phyloP scores from a whole-genome alignment of 805 yeast genomes.

The Zygosaccharomyces bailii region DNA sequence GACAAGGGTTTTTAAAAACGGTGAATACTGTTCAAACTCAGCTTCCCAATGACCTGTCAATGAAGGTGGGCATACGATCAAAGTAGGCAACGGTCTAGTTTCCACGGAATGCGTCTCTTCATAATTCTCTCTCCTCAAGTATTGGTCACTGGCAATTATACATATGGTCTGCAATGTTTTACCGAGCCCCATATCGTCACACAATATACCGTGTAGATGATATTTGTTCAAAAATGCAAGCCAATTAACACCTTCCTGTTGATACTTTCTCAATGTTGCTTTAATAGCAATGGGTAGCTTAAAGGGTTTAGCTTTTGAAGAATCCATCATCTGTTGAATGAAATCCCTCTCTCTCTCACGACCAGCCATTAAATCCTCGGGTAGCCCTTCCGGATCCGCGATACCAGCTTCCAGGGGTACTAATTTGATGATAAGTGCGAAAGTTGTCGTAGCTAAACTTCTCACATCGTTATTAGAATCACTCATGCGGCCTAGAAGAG shows the following conservation, averaged over 20 bases:
- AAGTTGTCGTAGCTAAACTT: constrained; percentile 86
- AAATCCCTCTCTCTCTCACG: constrained; percentile 93
- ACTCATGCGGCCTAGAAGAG: constrained; percentile 96
- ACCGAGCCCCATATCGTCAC: constrained; percentile 99
- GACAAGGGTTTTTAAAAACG: constrained; percentile 74
- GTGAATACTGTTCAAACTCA: constrained; percentile 85
- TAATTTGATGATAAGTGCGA: constrained; percentile 90
- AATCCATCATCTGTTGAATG: constrained; percentile 97
- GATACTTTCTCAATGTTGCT: constrained; percentile 90
- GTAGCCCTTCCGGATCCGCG: constrained; percentile 90
- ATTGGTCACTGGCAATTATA: constrained; percentile 94
- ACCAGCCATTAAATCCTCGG: constrained; percentile 75
- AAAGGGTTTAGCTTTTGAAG: constrained; percentile 82
- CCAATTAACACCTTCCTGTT: constrained; percentile 99
- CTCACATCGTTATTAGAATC: constrained; percentile 89
- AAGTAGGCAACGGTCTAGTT: constrained; percentile 71
- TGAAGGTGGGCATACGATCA: constrained; percentile 94
- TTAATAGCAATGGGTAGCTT: constrained; percentile 85
- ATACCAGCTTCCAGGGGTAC: constrained; percentile 98
- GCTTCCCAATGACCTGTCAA: constrained; percentile 99
- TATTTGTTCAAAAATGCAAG: constrained; percentile 90
- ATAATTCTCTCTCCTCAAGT: constrained; percentile 70
- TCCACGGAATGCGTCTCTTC: constrained; percentile 57
- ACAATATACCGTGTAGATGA: constrained; percentile 92
- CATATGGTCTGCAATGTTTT: constrained; percentile 96